Evolutionary conservation across 805 yeast genomes (phyloP).

Genomic region (Schwanniomyces polymorphus): DNA sequence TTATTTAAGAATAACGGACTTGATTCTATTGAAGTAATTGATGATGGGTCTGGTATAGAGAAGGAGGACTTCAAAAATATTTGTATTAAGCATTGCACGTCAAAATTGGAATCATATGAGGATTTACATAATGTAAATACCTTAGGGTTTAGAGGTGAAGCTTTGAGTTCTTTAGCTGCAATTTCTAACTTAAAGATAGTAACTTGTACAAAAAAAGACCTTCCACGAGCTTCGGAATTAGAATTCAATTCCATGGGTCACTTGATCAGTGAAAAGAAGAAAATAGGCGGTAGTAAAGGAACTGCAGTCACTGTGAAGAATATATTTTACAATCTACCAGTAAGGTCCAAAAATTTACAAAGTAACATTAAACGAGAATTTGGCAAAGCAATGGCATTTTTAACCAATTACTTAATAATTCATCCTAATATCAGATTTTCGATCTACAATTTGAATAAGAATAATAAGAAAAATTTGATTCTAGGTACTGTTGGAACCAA

Average conservation of each 20-base stretch:
- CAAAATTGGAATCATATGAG: constrained; percentile 58
- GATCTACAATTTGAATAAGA: constrained; percentile 49
- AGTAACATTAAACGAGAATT: constrained; percentile 73
- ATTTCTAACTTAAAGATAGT: constrained; percentile 47
- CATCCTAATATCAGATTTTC: constrained; percentile 57
- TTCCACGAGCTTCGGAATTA: constrained; percentile 60
- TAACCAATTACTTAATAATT: constrained; percentile 71
- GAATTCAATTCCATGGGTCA: constrained; percentile 57
- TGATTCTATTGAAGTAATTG: constrained; percentile 65
- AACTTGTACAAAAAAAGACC: constrained; percentile 47
- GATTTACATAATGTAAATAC: constrained; percentile 53
- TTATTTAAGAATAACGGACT: constrained; percentile 70
- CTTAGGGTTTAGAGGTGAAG: constrained; percentile 81
- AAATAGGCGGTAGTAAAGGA: constrained; percentile 63
- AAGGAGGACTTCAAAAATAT: constrained; percentile 51
- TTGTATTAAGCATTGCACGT: constrained; percentile 66
- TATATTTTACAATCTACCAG: constrained; percentile 74
- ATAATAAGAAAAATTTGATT: constrained; percentile 48
- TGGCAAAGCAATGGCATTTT: constrained; percentile 57
- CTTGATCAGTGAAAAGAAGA: constrained; percentile 30
- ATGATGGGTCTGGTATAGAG: constrained; percentile 67
- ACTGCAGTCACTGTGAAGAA: constrained; percentile 60
- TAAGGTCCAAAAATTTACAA: constrained; percentile 70
- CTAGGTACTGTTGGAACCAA: constrained; percentile 62
- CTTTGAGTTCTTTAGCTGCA: constrained; percentile 68